Conservation (phyloP, 768 basidiomycete species). For the Kwoniella europaea region DNA sequence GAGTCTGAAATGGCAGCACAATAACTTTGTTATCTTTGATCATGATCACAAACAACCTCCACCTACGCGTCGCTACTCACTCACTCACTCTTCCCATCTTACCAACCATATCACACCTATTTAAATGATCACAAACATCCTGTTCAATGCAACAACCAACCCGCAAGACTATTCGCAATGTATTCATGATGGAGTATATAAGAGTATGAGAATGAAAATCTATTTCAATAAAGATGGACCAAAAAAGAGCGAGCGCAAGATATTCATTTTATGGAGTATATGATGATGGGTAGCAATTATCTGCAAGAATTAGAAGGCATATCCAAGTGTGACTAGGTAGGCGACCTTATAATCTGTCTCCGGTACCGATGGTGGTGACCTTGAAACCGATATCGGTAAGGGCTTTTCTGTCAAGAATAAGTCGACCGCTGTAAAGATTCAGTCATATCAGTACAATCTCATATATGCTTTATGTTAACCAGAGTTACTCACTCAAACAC, state of each 20-base stretch:
- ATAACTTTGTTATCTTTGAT: background rate
- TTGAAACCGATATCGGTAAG: slow-evolving; percentile 87
- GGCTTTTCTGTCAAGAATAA: slow-evolving; percentile 80
- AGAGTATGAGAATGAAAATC: background rate
- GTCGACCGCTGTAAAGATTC: slow-evolving; percentile 42
- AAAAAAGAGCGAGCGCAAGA: slow-evolving; percentile 1
- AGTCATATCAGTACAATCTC: background rate
- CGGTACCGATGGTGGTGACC: slow-evolving; percentile 60
- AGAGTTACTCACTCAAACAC: slow-evolving; percentile 71
- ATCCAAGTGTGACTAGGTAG: background rate
- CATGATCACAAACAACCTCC: slow-evolving; percentile 4
- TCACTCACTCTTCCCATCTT: background rate
- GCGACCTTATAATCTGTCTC: slow-evolving; percentile 46
- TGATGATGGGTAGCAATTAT: slow-evolving; percentile 2
- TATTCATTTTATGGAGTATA: background rate
- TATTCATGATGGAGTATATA: slow-evolving; percentile 6
- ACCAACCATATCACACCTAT: slow-evolving; percentile 1
- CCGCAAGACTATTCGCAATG: slow-evolving; percentile 11
- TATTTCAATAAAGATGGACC: slow-evolving; percentile 6
- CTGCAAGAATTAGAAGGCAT: background rate
- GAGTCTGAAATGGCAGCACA: background rate
- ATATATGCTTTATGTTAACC: background rate
- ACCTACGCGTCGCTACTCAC: slow-evolving; percentile 1
- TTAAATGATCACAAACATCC: background rate
- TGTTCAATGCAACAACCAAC: background rate